These are phyloP conservation scores for Fusarium piperis DNA, from an alignment of 2,329 filamentous ascomycete genomes.

Conservation along the genomic window DNA sequence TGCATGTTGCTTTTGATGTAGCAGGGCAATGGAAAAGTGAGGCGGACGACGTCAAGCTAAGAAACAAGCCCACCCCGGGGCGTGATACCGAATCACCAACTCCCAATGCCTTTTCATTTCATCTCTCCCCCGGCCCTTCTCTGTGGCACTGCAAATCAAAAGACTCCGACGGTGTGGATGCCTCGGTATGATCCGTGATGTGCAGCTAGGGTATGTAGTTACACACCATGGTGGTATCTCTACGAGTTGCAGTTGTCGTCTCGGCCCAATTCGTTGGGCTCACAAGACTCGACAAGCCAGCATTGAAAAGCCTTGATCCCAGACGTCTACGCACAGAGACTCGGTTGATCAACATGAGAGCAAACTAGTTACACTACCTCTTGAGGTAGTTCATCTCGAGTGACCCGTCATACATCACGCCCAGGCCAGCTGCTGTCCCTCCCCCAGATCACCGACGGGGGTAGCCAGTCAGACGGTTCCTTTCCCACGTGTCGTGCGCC, in stretches of 20 bases:
- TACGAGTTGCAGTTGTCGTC: background rate
- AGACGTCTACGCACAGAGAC: background rate
- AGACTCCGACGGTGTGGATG: background rate
- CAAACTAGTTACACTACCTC: background rate
- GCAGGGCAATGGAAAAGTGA: slow-evolving; percentile 15
- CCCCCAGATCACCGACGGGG: background rate
- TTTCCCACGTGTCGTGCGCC: background rate
- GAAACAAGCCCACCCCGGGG: background rate
- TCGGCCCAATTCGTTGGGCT: slow-evolving; percentile 20
- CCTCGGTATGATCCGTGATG: background rate
- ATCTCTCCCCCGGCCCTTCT: background rate
- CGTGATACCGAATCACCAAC: slow-evolving; percentile 3
- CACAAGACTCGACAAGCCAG: background rate
- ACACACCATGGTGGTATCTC: background rate
- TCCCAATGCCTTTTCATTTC: background rate
- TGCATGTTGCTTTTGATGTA: background rate
- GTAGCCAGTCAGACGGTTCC: background rate
- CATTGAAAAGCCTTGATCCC: background rate
- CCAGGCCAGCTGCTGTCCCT: background rate
- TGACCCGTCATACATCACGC: background rate
- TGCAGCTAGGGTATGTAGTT: background rate
- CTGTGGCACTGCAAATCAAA: background rate
- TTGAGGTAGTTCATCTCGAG: background rate
- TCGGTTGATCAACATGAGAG: background rate
- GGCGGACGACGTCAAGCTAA: slow-evolving; percentile 17